Base-by-base conservation (phyloP, 495 filamentous ascomycete genomes). In the Xylaria nigripes region DNA sequence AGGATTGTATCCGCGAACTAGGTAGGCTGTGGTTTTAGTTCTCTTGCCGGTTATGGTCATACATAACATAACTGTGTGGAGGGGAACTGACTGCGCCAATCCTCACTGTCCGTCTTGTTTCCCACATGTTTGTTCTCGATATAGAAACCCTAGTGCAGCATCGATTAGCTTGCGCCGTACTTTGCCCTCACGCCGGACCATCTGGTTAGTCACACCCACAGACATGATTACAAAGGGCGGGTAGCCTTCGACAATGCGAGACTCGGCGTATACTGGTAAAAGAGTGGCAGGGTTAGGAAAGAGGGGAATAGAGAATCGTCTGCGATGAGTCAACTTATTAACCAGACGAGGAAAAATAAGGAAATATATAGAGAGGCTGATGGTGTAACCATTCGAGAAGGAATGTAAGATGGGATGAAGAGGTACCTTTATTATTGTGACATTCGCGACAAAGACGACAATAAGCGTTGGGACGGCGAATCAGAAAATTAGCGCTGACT, bases 1-100 rank as follows among this genome's bases (percentile, higher is more conserved):
- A 57, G 94, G 94, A 68, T 95, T 96, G 80, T 95, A 89, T 52
- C 89, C 89, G 49, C 81, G 82, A 73, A 93, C 89, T 93, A 60
- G 57, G 51, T 54, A 60, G 16, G 36, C 2, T 9, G 3, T 40
- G 13, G 13, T 12, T 49, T 45, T 54, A 48, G 44, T 45, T 53
- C 46, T 51, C 32, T 15, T 34, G 19, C 3, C 24, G 15, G 32
- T 22, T 4, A 24, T 1, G 15, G 23, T 13, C 15, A 44, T 34
- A 21, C 18, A n/a, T 23, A 12, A 24, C 18, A 46, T 45, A 56
- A 36, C 6, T 3, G 21, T 6, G 30, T 19, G 30, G 23, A 36
- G 6, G 4, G 23, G 13, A 24, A 50, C 76, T 57, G 83, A 90
- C 94, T 90, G 70, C 93, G 78, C 79, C 90, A 96, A 68, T 98